Percentiles rank a stretch among this genome's conserved stretches.
Evolutionary conservation across 768 basidiomycete genomes (phyloP).

Genomic region (Naganishia randhawae): DNA sequence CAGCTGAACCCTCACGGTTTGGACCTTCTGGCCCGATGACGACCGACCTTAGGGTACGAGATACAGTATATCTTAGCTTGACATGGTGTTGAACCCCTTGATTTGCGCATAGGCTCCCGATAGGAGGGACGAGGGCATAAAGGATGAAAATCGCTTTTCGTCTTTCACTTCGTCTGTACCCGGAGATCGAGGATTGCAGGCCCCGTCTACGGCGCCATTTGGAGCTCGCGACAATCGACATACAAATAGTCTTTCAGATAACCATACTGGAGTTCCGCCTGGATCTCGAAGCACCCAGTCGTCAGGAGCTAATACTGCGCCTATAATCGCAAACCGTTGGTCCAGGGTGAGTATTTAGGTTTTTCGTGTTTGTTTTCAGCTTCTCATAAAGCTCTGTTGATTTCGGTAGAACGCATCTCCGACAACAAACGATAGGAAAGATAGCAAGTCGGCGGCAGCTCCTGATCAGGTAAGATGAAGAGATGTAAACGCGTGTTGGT

Average conservation of each 20-base stretch:
- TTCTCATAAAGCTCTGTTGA: not conserved
- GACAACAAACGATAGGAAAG: not conserved
- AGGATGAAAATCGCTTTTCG: not conserved
- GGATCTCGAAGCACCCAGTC: not conserved
- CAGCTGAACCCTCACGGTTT: not conserved
- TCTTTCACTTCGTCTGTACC: not conserved
- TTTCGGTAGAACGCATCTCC: constrained; percentile 4
- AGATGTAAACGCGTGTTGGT: no score
- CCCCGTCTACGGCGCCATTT: not conserved
- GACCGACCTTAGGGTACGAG: not conserved
- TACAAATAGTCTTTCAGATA: no score
- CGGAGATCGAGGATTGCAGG: not conserved
- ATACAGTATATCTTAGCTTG: not conserved
- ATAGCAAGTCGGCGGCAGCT: not conserved
- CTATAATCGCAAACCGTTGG: constrained; percentile 1
- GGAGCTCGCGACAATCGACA: not conserved
- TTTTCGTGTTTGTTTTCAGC: not conserved
- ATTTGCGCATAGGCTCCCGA: not conserved
- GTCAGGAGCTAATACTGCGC: constrained; percentile 18
- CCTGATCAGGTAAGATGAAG: not conserved
- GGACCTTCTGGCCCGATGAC: not conserved
- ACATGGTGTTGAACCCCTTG: not conserved
- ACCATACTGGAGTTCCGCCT: not conserved
- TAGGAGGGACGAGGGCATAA: not conserved
- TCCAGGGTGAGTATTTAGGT: not conserved